Percentiles rank a stretch among this genome's conserved stretches.
Evolutionary conservation across 2,329 filamentous ascomycete species (phyloP).

Genomic region (Aspergillus quadricinctus): DNA sequence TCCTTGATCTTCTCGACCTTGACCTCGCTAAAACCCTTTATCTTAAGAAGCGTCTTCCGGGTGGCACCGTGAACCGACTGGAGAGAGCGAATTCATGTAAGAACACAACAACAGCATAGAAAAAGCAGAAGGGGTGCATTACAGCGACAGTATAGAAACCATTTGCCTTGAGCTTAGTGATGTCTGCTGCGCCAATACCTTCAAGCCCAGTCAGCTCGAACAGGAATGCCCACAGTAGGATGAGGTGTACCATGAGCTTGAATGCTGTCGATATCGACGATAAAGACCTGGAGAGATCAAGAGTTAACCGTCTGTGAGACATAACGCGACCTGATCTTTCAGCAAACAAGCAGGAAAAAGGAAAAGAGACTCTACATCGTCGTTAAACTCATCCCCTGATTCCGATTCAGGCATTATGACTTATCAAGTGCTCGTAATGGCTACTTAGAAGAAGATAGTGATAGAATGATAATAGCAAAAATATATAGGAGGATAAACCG

Average conservation of each 20-base stretch:
- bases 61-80: constrained; percentile 59
- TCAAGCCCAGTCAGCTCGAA: not conserved
- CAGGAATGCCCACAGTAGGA: not conserved
- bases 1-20: constrained; percentile 70
- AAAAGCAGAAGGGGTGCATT: constrained; percentile 19
- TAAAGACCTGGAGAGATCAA: constrained; percentile 45
- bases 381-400: constrained; percentile 48
- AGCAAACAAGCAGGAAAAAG: not conserved
- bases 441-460: not conserved
- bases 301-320: not conserved
- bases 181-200: constrained; percentile 63
- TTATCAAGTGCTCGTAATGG: not conserved
- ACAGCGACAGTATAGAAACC: constrained; percentile 62
- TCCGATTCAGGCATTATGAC: constrained; percentile 50
- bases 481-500: not conserved
- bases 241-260: constrained; percentile 55
- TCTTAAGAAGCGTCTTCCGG: constrained; percentile 57
- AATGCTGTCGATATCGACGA: constrained; percentile 63
- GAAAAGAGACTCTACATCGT: constrained; percentile 40
- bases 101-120: not conserved
- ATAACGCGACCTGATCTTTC: not conserved
- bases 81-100: not conserved
- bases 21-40: constrained; percentile 66
- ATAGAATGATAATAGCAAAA: not conserved
- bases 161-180: constrained; percentile 60